Base-by-base conservation (phyloP, 805 yeast genomes). In the Candida insectalens region DNA sequence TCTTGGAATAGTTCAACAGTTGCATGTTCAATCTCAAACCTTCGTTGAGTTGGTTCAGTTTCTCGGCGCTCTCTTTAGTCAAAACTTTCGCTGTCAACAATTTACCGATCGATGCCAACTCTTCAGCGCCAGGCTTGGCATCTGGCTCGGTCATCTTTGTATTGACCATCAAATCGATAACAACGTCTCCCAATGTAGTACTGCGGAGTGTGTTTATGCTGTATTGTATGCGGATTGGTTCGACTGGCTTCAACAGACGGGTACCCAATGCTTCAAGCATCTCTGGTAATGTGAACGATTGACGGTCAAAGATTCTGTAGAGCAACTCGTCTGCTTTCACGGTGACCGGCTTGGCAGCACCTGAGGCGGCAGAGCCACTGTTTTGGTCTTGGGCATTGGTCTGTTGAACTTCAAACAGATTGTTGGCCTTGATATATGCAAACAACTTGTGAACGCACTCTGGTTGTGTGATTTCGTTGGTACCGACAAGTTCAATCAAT, bases 401-500 rank as follows among this genome's bases (percentile, higher is more conserved):
- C 18, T 47, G 42, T 22, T 51, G 50, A n/a, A 52, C 43, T 38
- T 59, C 62, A 43, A 59, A 59, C 29, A 59, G 44, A 27, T 55
- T 51, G 43, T 59, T 57, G 39, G 55, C 45, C 37, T 57, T 57
- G 31, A 59, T 51, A 39, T 59, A 59, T 41, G 54, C 50, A 42
- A 59, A 57, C 17, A 59, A 46, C 36, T 49, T 57, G 36, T 51
- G 56, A 27, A 87, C 29, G 83, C 79, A 30, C 36, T 84, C 95
- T 38, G 89, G 94, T 52, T 87, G 87, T 4, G 94, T 79, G 21
- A 83, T 78, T 52, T 84, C 94, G 19, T 66, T 61, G 23, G 74
- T 67, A 16, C 96, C 96, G 21, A 85, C 62, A 30, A 92, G 65
- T 34, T 71, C 68, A 4, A 88, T 65, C 55, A 92, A 57, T 44